Conservation (phyloP, 352 stramenopile genomes). For the Phytophthora brassicae region DNA sequence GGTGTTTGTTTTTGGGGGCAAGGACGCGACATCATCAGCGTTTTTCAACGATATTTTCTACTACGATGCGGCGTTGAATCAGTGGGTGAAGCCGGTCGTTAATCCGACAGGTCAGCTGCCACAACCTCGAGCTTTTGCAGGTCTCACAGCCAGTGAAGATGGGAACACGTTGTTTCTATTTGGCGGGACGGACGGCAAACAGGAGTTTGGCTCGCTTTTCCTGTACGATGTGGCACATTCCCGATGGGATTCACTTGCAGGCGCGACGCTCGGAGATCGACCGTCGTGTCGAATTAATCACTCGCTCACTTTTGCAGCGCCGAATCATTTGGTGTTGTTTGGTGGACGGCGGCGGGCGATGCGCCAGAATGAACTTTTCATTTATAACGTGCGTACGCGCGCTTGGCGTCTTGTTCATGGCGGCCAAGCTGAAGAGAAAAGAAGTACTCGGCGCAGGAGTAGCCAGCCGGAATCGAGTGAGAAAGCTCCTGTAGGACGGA, state of each 20-base stretch:
- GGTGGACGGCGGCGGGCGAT: conserved; percentile 46
- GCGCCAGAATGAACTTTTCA: conserved; percentile 57
- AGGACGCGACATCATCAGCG: conserved; percentile 41
- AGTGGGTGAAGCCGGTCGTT: conserved; percentile 47
- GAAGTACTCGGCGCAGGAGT: conserved; percentile 4
- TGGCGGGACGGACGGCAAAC: conserved; percentile 54
- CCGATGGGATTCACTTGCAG: conserved; percentile 60
- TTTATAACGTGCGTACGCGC: conserved; percentile 44
- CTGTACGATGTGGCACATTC: conserved; percentile 48
- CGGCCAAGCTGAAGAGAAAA: neutral
- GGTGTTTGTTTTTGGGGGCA: conserved; percentile 75
- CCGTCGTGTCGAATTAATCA: conserved; percentile 63
- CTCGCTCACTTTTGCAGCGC: conserved; percentile 49
- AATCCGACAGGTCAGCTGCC: conserved; percentile 36
- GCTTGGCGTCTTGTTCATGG: conserved; percentile 36
- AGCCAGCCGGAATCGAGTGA: conserved; percentile 1
- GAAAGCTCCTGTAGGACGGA: conserved; percentile 34
- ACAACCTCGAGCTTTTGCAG: conserved; percentile 49
- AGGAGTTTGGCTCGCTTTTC: conserved; percentile 62
- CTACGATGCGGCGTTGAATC: conserved; percentile 60
- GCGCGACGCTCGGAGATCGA: conserved; percentile 35
- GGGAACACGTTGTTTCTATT: conserved; percentile 66
- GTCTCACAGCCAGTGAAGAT: conserved; percentile 44
- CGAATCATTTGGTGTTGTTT: conserved; percentile 63
- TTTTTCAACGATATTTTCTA: conserved; percentile 82